Percentiles rank a stretch among this genome's conserved stretches.
Conservation (phyloP, 768 basidiomycete genomes). For the Lactarius akahatsu region DNA sequence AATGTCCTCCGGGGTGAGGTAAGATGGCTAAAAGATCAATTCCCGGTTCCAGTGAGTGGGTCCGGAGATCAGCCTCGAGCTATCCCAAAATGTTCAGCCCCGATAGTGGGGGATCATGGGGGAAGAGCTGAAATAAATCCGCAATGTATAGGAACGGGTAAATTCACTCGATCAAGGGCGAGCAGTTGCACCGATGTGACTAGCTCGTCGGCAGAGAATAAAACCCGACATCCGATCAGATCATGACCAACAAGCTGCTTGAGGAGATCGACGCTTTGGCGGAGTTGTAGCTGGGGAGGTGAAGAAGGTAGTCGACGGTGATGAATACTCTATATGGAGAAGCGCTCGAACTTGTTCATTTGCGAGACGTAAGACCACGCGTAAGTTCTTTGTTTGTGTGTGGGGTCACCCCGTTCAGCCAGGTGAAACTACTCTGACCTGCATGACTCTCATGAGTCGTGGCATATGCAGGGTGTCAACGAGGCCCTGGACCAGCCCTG, state of each 20-base stretch:
- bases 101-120: constrained; percentile 34
- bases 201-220: constrained; percentile 36
- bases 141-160: neutral
- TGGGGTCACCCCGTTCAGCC: too few relatives aligned
- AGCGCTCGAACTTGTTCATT: constrained; percentile 41
- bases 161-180: neutral
- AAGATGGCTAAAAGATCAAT: constrained; percentile 34
- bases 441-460: too few relatives aligned
- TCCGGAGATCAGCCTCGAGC: constrained; percentile 22
- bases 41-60: too few relatives aligned
- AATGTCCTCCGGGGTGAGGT: constrained; percentile 36
- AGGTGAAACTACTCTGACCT: too few relatives aligned
- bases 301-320: constrained; percentile 37
- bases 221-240: constrained; percentile 43
- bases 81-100: constrained; percentile 37
- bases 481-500: too few relatives aligned
- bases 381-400: constrained; percentile 37
- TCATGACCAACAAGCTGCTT: constrained; percentile 39
- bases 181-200: constrained; percentile 34
- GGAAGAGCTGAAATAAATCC: constrained; percentile 43
- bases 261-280: constrained; percentile 33
- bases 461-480: too few relatives aligned
- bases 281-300: constrained; percentile 34
- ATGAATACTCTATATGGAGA: constrained; percentile 43
- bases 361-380: constrained; percentile 39